Conservation (phyloP, 345 rosid genomes). For the Theobroma cacao region DNA sequence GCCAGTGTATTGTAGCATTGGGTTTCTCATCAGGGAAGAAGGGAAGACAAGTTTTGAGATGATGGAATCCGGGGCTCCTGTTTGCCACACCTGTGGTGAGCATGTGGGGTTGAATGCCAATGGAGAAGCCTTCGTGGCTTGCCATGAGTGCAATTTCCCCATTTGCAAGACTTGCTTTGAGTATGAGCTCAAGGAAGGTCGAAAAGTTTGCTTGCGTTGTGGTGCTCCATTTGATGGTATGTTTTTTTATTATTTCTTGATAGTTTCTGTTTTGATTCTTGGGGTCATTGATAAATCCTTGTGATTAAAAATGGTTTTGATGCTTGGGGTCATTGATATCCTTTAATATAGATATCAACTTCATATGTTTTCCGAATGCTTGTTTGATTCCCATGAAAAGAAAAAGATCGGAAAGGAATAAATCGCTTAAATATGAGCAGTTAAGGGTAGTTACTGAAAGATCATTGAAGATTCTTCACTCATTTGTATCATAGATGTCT, state of each 20-base stretch:
- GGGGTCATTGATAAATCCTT: not conserved
- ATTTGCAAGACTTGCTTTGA: constrained; percentile 86
- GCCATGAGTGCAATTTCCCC: constrained; percentile 86
- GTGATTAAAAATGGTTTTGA: not conserved
- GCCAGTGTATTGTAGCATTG: constrained; percentile 3
- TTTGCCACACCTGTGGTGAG: constrained; percentile 88
- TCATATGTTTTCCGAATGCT: not conserved
- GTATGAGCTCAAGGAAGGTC: constrained; percentile 79
- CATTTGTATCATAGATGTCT: not conserved
- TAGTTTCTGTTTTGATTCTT: not conserved
- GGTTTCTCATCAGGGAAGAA: not conserved
- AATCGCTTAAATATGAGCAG: not conserved
- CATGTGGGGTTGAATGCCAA: constrained; percentile 56
- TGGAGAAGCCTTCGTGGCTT: constrained; percentile 74
- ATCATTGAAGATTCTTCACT: not conserved
- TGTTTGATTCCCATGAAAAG: not conserved
- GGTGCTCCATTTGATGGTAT: constrained; percentile 73
- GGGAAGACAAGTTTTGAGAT: constrained; percentile 24
- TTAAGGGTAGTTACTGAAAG: not conserved
- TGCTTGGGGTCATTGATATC: not conserved
- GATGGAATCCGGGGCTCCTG: constrained; percentile 78
- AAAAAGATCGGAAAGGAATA: not conserved
- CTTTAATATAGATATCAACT: not conserved
- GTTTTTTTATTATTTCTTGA: not conserved
- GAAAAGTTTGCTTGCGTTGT: constrained; percentile 78